Evolutionary conservation across 108 stramenopile species (phyloP), one percentile per base, ranked within the genome.

Genomic region (Cyclotella atomus): DNA sequence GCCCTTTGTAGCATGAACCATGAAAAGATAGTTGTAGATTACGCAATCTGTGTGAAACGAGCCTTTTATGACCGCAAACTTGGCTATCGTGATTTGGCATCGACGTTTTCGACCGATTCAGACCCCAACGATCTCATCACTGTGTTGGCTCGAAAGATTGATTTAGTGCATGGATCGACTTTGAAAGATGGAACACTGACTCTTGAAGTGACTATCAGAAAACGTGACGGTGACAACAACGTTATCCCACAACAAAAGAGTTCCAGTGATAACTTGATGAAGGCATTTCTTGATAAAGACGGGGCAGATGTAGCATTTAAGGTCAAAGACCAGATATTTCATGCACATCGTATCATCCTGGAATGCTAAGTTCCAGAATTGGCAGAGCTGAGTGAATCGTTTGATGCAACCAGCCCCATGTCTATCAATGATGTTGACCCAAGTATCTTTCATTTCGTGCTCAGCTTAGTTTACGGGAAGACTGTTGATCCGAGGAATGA

Each of bases 401-500:
- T 9, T 34, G 49, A 49, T n/a, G n/a, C 12, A 6, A 24, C 16
- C n/a, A 34, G 17, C 28, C 49, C 46, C 24, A 50, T 67, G 47
- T 28, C 46, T 15, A 67, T 67, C 29, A 16, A 28, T 9, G 46
- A 53, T 50, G 50, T 67, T 3, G 21, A 41, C 17, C 66, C 66
- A 7, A 25, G 28, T 17, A 30, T 52, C 19, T 67, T 67, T 41
- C 2, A 29, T 20, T 7, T 7, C n/a, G 7, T 67, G 19, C 66
- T 67, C 16, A 38, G 49, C 4, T 52, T 24, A 29, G 66, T 67
- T 50, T 67, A 67, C 52, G 66, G 66, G 3, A 41, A 16, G 4
- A 32, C 14, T 8, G 10, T 65, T 45, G 14, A 16, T 21, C 50
- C 17, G 21, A n/a, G n/a, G 7, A 15, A 15, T 52, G 50, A n/a